A percentile compares a stretch with the other conserved stretches of the same genome.
These are phyloP conservation scores for Melaleuca alternifolia DNA, from an alignment of 345 rosid genomes.

Conservation along the genomic window DNA sequence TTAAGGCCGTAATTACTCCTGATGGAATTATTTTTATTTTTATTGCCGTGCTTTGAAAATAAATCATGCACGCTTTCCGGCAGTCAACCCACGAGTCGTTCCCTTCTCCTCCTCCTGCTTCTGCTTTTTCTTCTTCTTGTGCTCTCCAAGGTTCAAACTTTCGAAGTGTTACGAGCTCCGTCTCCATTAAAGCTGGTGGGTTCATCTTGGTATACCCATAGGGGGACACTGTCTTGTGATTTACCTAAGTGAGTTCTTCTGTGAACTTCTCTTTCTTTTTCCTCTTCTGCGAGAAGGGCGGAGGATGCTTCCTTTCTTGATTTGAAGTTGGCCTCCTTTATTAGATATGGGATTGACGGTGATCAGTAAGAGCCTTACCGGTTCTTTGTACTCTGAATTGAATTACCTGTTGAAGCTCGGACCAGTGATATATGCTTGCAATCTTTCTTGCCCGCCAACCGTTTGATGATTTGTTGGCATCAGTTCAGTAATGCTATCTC, in stretches of 20 bases:
- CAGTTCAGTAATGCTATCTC: background rate
- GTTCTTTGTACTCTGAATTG: background rate
- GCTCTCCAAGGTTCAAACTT: background rate
- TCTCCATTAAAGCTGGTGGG: too few species aligned
- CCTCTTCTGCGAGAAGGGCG: background rate
- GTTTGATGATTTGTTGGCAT: background rate
- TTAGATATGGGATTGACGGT: background rate
- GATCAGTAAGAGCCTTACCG: background rate
- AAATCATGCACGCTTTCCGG: background rate
- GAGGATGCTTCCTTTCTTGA: background rate
- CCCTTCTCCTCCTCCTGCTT: background rate
- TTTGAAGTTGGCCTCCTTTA: background rate
- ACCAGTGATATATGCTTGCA: background rate
- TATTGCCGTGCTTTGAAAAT: too few species aligned
- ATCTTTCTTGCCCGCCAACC: background rate
- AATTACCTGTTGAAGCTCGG: background rate
- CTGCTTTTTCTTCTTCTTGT: background rate
- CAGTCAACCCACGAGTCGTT: too few species aligned
- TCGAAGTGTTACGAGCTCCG: too few species aligned
- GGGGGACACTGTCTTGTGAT: background rate
- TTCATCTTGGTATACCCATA: background rate
- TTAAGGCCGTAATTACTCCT: too few species aligned
- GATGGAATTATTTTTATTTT: too few species aligned
- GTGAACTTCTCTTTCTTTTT: background rate
- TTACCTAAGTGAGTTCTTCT: background rate